Conservation (phyloP, 768 basidiomycete species). For the Exidia glandulosa region DNA sequence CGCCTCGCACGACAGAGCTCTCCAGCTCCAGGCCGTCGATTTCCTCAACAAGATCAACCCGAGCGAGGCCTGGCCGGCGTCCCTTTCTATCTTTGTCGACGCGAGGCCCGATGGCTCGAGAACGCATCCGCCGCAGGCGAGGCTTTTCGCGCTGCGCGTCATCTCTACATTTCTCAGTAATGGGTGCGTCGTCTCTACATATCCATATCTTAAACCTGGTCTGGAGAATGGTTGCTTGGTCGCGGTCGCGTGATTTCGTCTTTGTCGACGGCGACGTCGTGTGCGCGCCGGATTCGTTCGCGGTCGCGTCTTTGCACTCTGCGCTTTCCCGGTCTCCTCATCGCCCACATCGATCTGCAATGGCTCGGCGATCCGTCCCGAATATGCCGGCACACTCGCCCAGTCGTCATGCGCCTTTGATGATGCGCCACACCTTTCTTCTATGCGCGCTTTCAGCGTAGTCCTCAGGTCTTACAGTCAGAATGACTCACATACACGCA, state of each 20-base stretch:
- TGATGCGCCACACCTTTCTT: not conserved
- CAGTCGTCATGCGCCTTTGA: not conserved
- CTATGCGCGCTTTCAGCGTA: not conserved
- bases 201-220: constrained; percentile 1
- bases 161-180: constrained; percentile 76
- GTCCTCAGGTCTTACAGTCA: no score
- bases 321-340: not conserved
- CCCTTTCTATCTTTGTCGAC: constrained; percentile 63
- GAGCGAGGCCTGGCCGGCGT: constrained; percentile 68
- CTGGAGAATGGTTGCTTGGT: not conserved
- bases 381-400: not conserved
- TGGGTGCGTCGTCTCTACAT: constrained; percentile 45
- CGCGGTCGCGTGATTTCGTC: not conserved
- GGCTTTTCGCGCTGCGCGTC: constrained; percentile 73
- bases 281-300: not conserved
- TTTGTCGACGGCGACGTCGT: not conserved
- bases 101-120: constrained; percentile 45
- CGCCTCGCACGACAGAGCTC: constrained; percentile 34
- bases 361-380: not conserved
- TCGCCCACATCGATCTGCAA: not conserved
- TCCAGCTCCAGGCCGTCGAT: constrained; percentile 80
- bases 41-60: constrained; percentile 71
- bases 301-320: not conserved
- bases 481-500: constrained; percentile 5
- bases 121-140: constrained; percentile 58